These are phyloP conservation scores for Blastomyces parvus DNA, from an alignment of 2,329 filamentous ascomycete species.

Conservation along the genomic window DNA sequence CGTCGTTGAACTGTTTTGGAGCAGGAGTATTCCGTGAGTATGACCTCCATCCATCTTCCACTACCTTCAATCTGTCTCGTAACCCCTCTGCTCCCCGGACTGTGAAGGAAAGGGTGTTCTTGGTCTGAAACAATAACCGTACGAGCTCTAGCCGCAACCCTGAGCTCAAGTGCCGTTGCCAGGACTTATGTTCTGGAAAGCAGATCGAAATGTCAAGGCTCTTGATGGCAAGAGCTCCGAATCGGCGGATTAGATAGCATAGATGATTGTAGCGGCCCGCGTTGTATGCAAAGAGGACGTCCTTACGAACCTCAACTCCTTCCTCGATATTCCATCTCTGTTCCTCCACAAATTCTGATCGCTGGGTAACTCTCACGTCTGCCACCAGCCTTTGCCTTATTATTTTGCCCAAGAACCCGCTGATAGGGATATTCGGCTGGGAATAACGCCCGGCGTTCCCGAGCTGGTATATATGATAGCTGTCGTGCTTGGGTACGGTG, in stretches of 20 bases:
- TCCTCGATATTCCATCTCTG: neutral
- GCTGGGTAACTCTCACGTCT: neutral
- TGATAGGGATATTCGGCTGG: neutral
- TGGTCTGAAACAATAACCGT: neutral
- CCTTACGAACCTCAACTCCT: neutral
- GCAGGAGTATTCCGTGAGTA: neutral
- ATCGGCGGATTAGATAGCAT: conserved; percentile 3
- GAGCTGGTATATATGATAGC: neutral
- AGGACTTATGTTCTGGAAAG: neutral
- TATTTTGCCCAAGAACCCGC: neutral
- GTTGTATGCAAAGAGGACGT: conserved; percentile 3
- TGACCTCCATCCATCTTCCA: neutral
- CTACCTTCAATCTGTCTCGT: neutral
- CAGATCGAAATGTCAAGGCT: neutral
- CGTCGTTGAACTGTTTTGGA: neutral
- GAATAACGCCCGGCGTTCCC: neutral
- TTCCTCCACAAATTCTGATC: neutral
- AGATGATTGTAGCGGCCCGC: conserved; percentile 2
- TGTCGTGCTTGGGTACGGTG: neutral
- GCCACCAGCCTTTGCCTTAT: neutral
- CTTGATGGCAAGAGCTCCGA: neutral
- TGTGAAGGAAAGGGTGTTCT: neutral
- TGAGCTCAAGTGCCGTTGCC: neutral
- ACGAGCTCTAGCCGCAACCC: neutral
- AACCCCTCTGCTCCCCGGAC: neutral